phyloP scores from a whole-genome alignment of 116 monocot species.

The Zostera marina region DNA sequence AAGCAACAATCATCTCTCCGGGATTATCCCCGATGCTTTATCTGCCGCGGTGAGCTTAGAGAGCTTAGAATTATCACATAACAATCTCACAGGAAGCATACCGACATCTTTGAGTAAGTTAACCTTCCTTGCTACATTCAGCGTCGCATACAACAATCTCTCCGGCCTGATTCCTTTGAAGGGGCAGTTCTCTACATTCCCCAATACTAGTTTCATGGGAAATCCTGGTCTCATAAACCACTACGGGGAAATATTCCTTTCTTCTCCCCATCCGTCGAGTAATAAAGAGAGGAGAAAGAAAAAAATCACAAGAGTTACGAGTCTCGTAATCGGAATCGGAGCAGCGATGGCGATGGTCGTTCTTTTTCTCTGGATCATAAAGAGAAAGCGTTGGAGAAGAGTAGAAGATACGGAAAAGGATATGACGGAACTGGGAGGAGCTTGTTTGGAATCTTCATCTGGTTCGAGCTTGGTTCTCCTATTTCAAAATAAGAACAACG shows the following conservation, averaged over 20 bases:
- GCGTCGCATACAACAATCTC: conserved; percentile 60
- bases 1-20: conserved; percentile 40
- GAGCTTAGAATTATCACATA: conserved; percentile 48
- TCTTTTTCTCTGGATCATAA: conserved; percentile 16
- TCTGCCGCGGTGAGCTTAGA: conserved; percentile 57
- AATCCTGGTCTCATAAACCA: conserved; percentile 13
- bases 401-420: conserved; percentile 24
- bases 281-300: conserved; percentile 8
- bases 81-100: conserved; percentile 48
- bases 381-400: conserved; percentile 17
- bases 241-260: not conserved
- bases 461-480: conserved; percentile 27
- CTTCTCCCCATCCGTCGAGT: not conserved
- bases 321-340: conserved; percentile 30
- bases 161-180: conserved; percentile 31
- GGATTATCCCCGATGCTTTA: conserved; percentile 47
- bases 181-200: conserved; percentile 34
- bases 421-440: conserved; percentile 14
- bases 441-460: conserved; percentile 6
- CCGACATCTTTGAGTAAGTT: conserved; percentile 42
- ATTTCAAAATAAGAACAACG: conserved; percentile 39
- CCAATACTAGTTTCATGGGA: conserved; percentile 28
- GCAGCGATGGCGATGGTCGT: conserved; percentile 12
- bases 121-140: conserved; percentile 57
- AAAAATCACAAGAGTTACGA: conserved; percentile 22